phyloP scores from a whole-genome alignment of 768 basidiomycete genomes.

The Phaeolepiota aurea region DNA sequence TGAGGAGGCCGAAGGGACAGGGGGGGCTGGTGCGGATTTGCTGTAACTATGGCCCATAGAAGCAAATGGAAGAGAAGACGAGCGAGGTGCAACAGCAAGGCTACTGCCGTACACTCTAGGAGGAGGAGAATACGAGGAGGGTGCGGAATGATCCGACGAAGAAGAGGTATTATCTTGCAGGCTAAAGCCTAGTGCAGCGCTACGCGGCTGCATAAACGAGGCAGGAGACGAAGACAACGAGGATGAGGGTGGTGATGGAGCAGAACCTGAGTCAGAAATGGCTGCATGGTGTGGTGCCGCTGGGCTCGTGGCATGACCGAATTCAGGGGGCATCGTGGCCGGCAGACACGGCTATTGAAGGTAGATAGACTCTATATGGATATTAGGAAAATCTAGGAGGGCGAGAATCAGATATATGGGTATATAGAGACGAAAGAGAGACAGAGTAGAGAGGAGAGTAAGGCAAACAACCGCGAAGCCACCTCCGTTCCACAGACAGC shows the following conservation, averaged over 20 bases:
- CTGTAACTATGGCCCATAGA: conserved; percentile 19
- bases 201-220: conserved; percentile 26
- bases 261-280: conserved; percentile 14
- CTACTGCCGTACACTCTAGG: conserved; percentile 6
- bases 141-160: conserved; percentile 1
- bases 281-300: conserved; percentile 7
- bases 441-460: neutral
- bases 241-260: conserved; percentile 26
- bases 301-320: conserved; percentile 9
- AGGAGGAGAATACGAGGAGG: neutral
- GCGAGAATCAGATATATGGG: too few relatives aligned
- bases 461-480: too few relatives aligned
- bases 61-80: conserved; percentile 15
- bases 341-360: conserved; percentile 4
- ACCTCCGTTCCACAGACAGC: too few relatives aligned
- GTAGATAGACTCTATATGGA: conserved; percentile 3
- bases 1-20: conserved; percentile 11
- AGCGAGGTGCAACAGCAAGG: conserved; percentile 12
- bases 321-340: conserved; percentile 13
- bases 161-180: conserved; percentile 28
- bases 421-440: neutral
- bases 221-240: conserved; percentile 36
- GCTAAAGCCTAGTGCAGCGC: conserved; percentile 19
- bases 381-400: conserved; percentile 15
- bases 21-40: conserved; percentile 13